These are phyloP conservation scores for Glycyrrhiza uralensis DNA, from an alignment of 306 rosid species.

Conservation along the genomic window DNA sequence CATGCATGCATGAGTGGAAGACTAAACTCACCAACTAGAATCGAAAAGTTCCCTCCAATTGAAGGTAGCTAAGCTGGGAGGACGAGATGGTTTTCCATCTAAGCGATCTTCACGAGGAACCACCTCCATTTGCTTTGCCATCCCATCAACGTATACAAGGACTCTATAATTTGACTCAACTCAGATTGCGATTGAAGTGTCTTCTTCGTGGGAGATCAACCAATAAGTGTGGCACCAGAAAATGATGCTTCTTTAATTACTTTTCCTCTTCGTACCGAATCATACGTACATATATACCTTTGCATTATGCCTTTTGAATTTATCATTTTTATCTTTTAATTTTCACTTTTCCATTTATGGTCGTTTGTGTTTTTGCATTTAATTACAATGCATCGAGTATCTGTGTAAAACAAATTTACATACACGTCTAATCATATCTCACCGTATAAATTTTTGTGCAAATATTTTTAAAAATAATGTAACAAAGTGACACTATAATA, in stretches of 20 bases:
- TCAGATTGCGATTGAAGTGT: background rate
- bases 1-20: background rate
- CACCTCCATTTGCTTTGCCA: conserved; percentile 35
- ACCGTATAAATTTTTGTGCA: too few relatives aligned
- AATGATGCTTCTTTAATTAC: background rate
- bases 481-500: too few relatives aligned
- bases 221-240: background rate
- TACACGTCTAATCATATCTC: too few relatives aligned
- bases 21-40: conserved; percentile 58
- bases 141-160: background rate
- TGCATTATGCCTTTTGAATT: background rate
- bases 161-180: background rate
- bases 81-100: conserved; percentile 41
- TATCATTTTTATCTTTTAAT: too few relatives aligned
- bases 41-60: conserved; percentile 66
- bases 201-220: background rate
- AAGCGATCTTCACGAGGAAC: conserved; percentile 36
- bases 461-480: too few relatives aligned
- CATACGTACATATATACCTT: too few relatives aligned
- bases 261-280: background rate
- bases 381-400: too few relatives aligned
- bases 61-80: conserved; percentile 56
- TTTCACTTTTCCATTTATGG: too few relatives aligned
- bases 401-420: too few relatives aligned
- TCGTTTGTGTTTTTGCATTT: too few relatives aligned